phyloP scores from a whole-genome alignment of 805 yeast species.

The Metschnikowia reukaufii region DNA sequence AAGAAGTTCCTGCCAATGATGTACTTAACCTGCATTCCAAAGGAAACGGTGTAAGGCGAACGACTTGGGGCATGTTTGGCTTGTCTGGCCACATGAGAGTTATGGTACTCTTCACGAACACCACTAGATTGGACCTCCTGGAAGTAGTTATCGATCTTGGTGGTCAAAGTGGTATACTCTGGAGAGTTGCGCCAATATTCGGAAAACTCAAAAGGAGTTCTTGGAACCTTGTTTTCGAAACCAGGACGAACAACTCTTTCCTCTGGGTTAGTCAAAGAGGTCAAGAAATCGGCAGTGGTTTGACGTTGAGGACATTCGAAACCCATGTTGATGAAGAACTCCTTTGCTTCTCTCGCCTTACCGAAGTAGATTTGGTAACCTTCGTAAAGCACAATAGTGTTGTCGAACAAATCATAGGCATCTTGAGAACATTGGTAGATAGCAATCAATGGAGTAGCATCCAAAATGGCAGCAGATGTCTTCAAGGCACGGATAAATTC shows the following conservation, averaged over 20 bases:
- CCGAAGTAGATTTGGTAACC: constrained; percentile 67
- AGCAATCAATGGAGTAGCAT: constrained; percentile 60
- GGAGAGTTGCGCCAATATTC: constrained; percentile 58
- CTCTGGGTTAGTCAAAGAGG: constrained; percentile 65
- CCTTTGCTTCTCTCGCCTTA: constrained; percentile 51
- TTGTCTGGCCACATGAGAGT: constrained; percentile 37
- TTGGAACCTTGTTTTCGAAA: constrained; percentile 51
- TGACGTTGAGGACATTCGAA: constrained; percentile 61
- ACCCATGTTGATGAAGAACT: constrained; percentile 60
- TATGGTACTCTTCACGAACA: constrained; percentile 19
- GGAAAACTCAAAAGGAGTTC: constrained; percentile 58
- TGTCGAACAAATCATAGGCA: constrained; percentile 60
- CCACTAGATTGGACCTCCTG: constrained; percentile 16
- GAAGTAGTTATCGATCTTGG: constrained; percentile 45
- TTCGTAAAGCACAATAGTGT: constrained; percentile 56
- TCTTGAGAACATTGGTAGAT: constrained; percentile 70
- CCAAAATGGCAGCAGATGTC: constrained; percentile 52
- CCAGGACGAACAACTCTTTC: constrained; percentile 55
- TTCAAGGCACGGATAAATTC: constrained; percentile 62
- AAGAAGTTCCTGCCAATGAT: constrained; percentile 55
- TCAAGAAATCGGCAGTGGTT: constrained; percentile 67
- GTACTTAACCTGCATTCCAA: constrained; percentile 35
- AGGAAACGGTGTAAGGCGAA: constrained; percentile 39
- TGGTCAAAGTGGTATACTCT: constrained; percentile 42
- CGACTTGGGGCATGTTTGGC: constrained; percentile 34